Evolutionary conservation across 2,329 filamentous ascomycete genomes (phyloP), one percentile per base, ranked within the genome.

Genomic region (Diaporthe capsici): DNA sequence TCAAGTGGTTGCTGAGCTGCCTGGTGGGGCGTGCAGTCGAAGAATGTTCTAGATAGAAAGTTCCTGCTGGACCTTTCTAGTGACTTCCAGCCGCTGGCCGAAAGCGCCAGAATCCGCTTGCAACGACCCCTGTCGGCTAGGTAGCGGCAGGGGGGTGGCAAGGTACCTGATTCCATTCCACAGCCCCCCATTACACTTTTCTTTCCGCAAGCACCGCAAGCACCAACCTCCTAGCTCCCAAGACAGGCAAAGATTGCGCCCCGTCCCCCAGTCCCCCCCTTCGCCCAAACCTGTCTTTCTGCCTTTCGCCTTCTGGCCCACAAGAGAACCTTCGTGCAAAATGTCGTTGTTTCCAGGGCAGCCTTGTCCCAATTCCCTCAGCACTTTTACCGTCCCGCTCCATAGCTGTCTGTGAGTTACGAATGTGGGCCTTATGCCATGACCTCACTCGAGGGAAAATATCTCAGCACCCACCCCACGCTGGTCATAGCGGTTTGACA

Each of bases 41-140:
- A 74, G 75, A 76, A 76, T 72, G 68, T 76, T 76, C 75, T 74
- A 72, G 75, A 76, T 74, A 73, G 58, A 55, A 65, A 65, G 61
- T 53, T 63, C 61, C 10, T 42, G 15, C 58, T 65, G 28, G 71
- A 63, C 61, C 71, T 73, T 73, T 73, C 71, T 31, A 37, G 71
- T 73, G 71, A 73, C 71, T 73, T 73, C 71, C 71, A 65, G 58
- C 47, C 47, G 20, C 58, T 37, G n/a, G 47, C 61, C 75, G 71
- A 74, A 74, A 7, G 39, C 61, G 63, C 75, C 28, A 42, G 75
- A 76, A 65, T 39, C 44, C 44, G 71, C 63, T 65, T 55, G 75
- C n/a, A 53, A 44, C 12, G 2, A 44, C 75, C 71, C 71, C 51
- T 61, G 58, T 44, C 58, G 4, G 2, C 71, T 5, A 71, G 34